Conservation (phyloP, 2,329 filamentous ascomycete genomes). For the Calonectria pseudoreteaudii region DNA sequence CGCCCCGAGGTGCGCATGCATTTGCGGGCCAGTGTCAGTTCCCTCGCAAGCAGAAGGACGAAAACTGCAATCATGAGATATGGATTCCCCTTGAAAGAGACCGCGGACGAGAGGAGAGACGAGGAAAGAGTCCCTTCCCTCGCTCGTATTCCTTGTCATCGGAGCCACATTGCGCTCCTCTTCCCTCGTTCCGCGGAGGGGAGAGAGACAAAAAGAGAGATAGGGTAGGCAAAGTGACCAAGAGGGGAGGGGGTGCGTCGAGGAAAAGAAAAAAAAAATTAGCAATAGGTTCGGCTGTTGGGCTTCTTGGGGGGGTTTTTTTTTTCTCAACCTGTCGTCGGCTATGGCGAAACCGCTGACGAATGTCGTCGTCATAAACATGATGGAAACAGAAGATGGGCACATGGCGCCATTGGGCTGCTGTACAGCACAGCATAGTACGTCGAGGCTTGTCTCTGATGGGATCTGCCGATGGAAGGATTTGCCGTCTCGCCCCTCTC, state of each 20-base stretch:
- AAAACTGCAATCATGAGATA: slow-evolving; percentile 7
- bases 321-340: neutral
- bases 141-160: neutral
- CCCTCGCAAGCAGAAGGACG: neutral
- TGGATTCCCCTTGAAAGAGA: neutral
- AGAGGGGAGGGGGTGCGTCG: neutral
- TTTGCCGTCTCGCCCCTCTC: neutral
- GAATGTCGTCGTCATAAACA: slow-evolving; percentile 15
- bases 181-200: neutral
- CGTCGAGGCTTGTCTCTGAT: neutral
- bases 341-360: neutral
- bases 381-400: neutral
- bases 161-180: neutral
- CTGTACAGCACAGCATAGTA: neutral
- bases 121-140: slow-evolving; percentile 4
- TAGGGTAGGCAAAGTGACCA: neutral
- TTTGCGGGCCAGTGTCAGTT: neutral
- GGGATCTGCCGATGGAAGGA: slow-evolving; percentile 2
- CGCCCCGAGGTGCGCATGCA: neutral
- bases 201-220: neutral
- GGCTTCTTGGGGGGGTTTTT: neutral
- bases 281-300: neutral
- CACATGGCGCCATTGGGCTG: neutral
- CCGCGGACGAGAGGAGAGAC: neutral
- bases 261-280: neutral